phyloP scores from a whole-genome alignment of 805 yeast species.

The Yamadazyma endophytica region DNA sequence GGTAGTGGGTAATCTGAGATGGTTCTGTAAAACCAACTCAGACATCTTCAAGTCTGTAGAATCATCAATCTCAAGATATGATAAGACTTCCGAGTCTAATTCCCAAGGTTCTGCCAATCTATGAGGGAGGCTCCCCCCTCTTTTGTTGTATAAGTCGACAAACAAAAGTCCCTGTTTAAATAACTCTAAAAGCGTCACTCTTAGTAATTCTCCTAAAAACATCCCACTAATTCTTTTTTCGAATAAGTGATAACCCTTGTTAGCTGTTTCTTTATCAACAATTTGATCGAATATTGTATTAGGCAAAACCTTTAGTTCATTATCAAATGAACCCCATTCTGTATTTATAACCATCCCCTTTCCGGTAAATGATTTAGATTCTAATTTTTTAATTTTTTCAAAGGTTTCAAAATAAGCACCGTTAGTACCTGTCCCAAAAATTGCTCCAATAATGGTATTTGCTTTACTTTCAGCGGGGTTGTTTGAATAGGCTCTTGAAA shows the following conservation, averaged over 20 bases:
- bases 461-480: slow-evolving; percentile 59
- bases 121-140: slow-evolving; percentile 49
- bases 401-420: slow-evolving; percentile 88
- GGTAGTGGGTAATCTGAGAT: slow-evolving; percentile 66
- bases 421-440: slow-evolving; percentile 97
- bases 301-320: slow-evolving; percentile 71
- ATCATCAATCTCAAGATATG: slow-evolving; percentile 82
- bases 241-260: slow-evolving; percentile 84
- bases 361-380: slow-evolving; percentile 29
- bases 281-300: slow-evolving; percentile 69
- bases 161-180: slow-evolving; percentile 57
- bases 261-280: slow-evolving; percentile 71
- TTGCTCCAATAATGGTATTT: slow-evolving; percentile 80
- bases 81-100: slow-evolving; percentile 77
- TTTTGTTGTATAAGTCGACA: slow-evolving; percentile 41
- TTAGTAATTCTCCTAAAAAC: slow-evolving; percentile 86
- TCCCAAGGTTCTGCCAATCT: slow-evolving; percentile 73
- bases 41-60: slow-evolving; percentile 69
- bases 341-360: slow-evolving; percentile 84
- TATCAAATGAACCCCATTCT: slow-evolving; percentile 98
- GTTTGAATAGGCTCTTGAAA: slow-evolving; percentile 81
- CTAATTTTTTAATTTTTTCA: slow-evolving; percentile 69
- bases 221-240: slow-evolving; percentile 91
- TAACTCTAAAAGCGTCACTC: slow-evolving; percentile 70
- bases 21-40: slow-evolving; percentile 61